Base-by-base conservation (phyloP, 139 green algal species). In the Pseudopediastrum boryanum region DNA sequence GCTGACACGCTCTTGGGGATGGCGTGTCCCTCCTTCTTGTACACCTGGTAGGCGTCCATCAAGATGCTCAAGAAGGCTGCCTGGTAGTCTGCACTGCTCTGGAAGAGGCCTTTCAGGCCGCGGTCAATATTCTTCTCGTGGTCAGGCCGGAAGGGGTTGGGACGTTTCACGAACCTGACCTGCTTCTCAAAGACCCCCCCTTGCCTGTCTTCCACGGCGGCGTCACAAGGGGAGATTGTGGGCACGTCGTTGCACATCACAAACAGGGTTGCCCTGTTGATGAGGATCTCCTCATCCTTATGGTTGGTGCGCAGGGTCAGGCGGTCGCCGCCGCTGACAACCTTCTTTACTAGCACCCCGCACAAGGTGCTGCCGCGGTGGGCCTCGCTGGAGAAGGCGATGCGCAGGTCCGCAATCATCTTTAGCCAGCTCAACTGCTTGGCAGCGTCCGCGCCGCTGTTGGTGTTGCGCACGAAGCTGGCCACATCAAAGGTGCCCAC, bases 211-310 rank as follows among this genome's bases (percentile, higher is more conserved):
- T 52, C 41, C 36, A 72, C 64, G 8, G 64, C 64, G 35, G 51
- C 64, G 36, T 72, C 64, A 31, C 33, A 51, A 25, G 38, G 64
- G 41, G 51, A 41, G 38, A 72, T 72, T 23, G 31, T 72, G 10
- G 64, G 64, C 4, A 72, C 64, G 38, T 72, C 64, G 38, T 72
- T 72, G 33, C 35, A 51, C 64, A 72, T 72, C 36, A 72, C 52
- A n/a, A 72, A 72, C 12, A 72, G 31, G 4, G 64, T 72, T 39
- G 41, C 52, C 23, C 64, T 39, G 16, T 72, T 72, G 6, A 36
- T 31, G 64, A 56, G 38, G 41, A 25, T 5, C 6, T 23, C 35
- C 64, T 72, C 64, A 46, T 72, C 64, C 36, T 72, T 51, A n/a
- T 72, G n/a, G 21, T 72, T 72, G 9, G 38, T 72, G 64, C 64